These are phyloP conservation scores for Coccomyxa subellipsoidea DNA, from an alignment of 163 green algal species.

Conservation along the genomic window DNA sequence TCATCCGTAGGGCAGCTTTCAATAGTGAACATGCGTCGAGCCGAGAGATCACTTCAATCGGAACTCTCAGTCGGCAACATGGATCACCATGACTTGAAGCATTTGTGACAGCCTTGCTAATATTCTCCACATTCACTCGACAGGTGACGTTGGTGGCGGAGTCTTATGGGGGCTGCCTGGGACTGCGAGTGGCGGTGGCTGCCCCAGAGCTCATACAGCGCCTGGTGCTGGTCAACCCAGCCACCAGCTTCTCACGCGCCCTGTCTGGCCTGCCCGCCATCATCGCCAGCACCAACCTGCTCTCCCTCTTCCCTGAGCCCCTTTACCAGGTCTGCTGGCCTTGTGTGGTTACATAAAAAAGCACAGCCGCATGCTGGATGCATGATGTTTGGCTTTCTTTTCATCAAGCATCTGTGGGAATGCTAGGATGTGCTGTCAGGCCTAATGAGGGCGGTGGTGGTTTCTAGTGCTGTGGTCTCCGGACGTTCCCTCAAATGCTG, in stretches of 20 bases:
- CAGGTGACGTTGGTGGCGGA: conserved; percentile 53
- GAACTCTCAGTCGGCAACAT: no score
- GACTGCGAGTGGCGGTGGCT: conserved; percentile 41
- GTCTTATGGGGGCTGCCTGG: conserved; percentile 63
- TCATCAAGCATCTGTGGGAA: not conserved
- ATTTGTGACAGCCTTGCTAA: no score
- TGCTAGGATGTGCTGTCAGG: not conserved
- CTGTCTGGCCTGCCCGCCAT: conserved; percentile 45
- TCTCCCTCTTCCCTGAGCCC: conserved; percentile 58
- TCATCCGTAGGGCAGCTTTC: no score
- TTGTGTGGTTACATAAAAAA: not conserved
- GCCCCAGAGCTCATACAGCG: conserved; percentile 32
- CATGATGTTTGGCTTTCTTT: no score
- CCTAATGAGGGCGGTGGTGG: not conserved
- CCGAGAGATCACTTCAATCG: no score
- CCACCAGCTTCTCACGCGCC: conserved; percentile 55
- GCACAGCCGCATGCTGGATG: not conserved
- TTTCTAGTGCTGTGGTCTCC: no score
- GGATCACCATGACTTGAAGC: no score
- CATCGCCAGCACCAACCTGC: conserved; percentile 56
- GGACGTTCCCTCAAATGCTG: not conserved
- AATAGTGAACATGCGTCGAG: no score
- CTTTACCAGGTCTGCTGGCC: conserved; percentile 40
- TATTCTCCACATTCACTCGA: no score
- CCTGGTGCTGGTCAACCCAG: conserved; percentile 57